Evolutionary conservation across 2,329 filamentous ascomycete species (phyloP).

Genomic region (Trichoderma endophyticum): DNA sequence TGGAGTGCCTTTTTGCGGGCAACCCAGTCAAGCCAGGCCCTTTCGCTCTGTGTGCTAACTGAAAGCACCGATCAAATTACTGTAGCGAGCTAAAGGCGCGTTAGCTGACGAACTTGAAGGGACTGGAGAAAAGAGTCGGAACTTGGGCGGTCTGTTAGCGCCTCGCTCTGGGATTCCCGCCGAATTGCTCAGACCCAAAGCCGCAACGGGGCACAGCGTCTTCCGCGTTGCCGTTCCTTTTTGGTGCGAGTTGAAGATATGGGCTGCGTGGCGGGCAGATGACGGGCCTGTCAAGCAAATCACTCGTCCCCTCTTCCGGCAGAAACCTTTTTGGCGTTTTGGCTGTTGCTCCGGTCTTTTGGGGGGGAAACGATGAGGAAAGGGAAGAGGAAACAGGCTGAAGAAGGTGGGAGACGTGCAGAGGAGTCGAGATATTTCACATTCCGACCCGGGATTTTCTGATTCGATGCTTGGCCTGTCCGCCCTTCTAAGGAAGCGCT

Average conservation of each 20-base stretch:
- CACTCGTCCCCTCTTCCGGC: neutral
- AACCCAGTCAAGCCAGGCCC: neutral
- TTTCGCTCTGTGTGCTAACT: neutral
- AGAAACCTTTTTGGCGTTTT: neutral
- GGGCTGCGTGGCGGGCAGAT: slow-evolving; percentile 1
- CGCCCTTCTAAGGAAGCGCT: neutral
- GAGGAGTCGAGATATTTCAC: neutral
- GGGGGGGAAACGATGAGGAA: neutral
- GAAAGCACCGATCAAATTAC: neutral
- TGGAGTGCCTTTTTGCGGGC: neutral
- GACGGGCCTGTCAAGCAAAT: neutral
- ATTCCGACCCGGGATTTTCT: neutral
- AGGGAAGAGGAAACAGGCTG: neutral
- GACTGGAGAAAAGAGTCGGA: neutral
- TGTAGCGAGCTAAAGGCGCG: neutral
- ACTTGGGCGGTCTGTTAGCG: neutral
- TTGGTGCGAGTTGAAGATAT: neutral
- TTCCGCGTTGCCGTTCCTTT: slow-evolving; percentile 2
- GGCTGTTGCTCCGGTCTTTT: neutral
- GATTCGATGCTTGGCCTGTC: neutral
- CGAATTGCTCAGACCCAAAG: neutral
- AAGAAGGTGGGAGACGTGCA: neutral
- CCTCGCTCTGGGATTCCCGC: neutral
- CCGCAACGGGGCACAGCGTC: neutral
- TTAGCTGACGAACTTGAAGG: neutral